Conservation (phyloP, 1,284 basidiomycete species). For the Dichomitus squalens region DNA sequence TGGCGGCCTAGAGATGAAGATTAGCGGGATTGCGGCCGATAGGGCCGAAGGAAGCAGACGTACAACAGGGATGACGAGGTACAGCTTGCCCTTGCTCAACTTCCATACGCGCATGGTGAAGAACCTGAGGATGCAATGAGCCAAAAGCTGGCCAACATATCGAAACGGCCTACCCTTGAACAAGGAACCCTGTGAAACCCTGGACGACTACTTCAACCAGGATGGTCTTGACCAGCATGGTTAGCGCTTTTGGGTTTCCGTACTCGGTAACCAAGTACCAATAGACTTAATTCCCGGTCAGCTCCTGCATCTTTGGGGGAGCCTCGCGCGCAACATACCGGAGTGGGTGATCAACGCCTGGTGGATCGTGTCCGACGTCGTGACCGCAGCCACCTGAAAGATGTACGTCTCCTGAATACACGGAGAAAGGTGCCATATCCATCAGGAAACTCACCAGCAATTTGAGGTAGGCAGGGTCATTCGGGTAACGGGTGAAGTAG, state of each 20-base stretch:
- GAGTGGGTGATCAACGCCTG: slow-evolving; percentile 51
- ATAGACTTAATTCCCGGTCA: slow-evolving; percentile 44
- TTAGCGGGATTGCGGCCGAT: not conserved
- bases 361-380: slow-evolving; percentile 54
- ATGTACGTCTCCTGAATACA: not conserved
- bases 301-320: too few relatives aligned
- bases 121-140: slow-evolving; percentile 39
- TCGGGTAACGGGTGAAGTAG: slow-evolving; percentile 54
- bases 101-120: slow-evolving; percentile 55
- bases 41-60: slow-evolving; percentile 19
- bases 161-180: slow-evolving; percentile 45
- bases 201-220: slow-evolving; percentile 56
- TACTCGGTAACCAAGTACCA: slow-evolving; percentile 55
- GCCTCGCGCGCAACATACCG: slow-evolving; percentile 33
- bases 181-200: slow-evolving; percentile 55
- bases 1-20: slow-evolving; percentile 29
- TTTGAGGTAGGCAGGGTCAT: slow-evolving; percentile 54
- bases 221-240: slow-evolving; percentile 43
- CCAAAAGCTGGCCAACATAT: not conserved
- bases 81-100: slow-evolving; percentile 50
- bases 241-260: slow-evolving; percentile 39
- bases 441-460: slow-evolving; percentile 37
- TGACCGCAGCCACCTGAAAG: slow-evolving; percentile 41
- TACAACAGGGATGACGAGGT: slow-evolving; percentile 44
- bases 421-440: not conserved